phyloP scores from a whole-genome alignment of 2,329 filamentous ascomycete species.

The Ophiostoma australiae region DNA sequence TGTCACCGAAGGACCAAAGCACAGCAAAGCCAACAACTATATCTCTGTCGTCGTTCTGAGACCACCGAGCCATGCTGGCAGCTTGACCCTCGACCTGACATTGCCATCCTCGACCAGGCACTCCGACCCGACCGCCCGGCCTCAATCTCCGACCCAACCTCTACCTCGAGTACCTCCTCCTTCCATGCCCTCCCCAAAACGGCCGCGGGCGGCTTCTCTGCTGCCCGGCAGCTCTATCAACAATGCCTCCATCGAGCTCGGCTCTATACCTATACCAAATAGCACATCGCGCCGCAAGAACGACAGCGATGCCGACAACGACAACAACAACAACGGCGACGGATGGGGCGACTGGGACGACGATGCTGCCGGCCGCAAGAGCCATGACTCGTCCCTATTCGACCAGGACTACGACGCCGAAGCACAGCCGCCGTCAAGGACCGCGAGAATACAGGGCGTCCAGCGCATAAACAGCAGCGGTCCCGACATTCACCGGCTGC shows the following conservation, averaged over 20 bases:
- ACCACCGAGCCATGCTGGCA: neutral
- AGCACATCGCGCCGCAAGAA: neutral
- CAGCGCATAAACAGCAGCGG: conserved; percentile 2
- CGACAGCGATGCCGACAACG: conserved; percentile 56
- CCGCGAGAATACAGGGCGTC: conserved; percentile 78
- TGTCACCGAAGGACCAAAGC: neutral
- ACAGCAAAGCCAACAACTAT: neutral
- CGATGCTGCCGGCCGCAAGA: conserved; percentile 49
- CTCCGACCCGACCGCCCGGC: neutral
- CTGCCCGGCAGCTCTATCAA: conserved; percentile 14
- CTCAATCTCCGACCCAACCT: neutral
- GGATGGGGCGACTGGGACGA: conserved; percentile 82
- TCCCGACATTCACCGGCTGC: conserved; percentile 9
- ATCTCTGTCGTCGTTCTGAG: neutral
- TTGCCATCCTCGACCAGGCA: neutral
- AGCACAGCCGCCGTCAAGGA: conserved; percentile 34
- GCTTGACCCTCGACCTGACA: neutral
- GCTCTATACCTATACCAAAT: conserved; percentile 39
- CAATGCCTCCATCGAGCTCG: conserved; percentile 51
- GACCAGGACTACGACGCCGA: conserved; percentile 52
- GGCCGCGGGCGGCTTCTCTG: conserved; percentile 12
- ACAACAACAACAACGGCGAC: conserved; percentile 38
- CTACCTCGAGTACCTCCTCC: neutral
- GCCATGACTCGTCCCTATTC: neutral
- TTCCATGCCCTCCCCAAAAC: conserved; percentile 24